A percentile compares a stretch with the other conserved stretches of the same genome.
Conservation (phyloP, 1,284 basidiomycete species). For the Exobasidium rhododendri region DNA sequence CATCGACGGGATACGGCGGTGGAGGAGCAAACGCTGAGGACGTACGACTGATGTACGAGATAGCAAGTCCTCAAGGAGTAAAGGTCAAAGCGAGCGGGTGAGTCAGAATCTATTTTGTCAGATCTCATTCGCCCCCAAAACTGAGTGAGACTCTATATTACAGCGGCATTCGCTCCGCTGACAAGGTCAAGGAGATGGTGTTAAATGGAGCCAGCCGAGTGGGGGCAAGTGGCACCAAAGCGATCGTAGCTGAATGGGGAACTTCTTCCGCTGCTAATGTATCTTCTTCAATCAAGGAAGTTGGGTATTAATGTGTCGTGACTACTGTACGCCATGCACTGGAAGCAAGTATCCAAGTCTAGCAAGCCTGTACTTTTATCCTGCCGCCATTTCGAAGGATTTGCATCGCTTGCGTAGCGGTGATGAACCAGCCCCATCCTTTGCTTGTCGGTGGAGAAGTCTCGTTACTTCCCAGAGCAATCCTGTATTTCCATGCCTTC, state of each 20-base stretch:
- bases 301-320: not conserved
- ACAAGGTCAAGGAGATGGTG: conserved; percentile 33
- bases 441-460: conserved; percentile 58
- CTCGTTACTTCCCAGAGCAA: conserved; percentile 42
- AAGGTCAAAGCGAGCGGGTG: conserved; percentile 45
- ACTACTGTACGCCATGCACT: conserved; percentile 3
- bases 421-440: conserved; percentile 74
- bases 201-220: conserved; percentile 38
- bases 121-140: not conserved
- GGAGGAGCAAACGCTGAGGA: conserved; percentile 39
- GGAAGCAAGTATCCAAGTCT: not conserved
- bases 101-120: too few relatives aligned
- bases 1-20: conserved; percentile 43
- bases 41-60: conserved; percentile 39
- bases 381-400: conserved; percentile 63
- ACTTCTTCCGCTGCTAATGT: conserved; percentile 11
- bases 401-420: conserved; percentile 64
- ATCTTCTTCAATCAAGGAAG: not conserved
- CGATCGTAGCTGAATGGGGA: conserved; percentile 35
- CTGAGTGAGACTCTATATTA: too few relatives aligned
- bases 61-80: conserved; percentile 21
- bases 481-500: conserved; percentile 64
- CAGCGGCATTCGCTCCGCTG: conserved; percentile 26
- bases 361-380: conserved; percentile 58
- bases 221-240: conserved; percentile 41